Percentiles rank a stretch among this genome's conserved stretches.
These are phyloP conservation scores for Tetrapisispora namnaoensis DNA, from an alignment of 805 yeast genomes.

Conservation along the genomic window DNA sequence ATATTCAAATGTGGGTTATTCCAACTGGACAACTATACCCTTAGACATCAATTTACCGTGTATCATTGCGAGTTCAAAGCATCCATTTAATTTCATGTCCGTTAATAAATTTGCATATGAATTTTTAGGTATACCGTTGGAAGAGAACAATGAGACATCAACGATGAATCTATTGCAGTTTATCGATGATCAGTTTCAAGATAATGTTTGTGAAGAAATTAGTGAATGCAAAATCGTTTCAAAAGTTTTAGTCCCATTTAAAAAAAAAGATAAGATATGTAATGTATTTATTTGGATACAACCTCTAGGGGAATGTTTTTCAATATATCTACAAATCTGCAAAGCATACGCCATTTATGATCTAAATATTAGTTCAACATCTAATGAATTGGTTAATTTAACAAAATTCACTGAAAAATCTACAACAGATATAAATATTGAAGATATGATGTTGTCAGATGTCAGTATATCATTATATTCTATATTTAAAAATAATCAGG, in stretches of 20 bases:
- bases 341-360: background rate
- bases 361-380: background rate
- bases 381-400: background rate
- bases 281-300: background rate
- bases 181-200: background rate
- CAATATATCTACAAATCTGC: background rate
- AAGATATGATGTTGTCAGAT: constrained; percentile 6
- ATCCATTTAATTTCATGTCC: constrained; percentile 1
- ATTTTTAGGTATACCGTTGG: background rate
- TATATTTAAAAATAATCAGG: constrained; percentile 39
- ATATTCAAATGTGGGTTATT: background rate
- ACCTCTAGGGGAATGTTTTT: background rate
- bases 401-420: constrained; percentile 6
- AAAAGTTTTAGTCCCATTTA: background rate
- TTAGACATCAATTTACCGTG: background rate
- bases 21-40: background rate
- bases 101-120: background rate
- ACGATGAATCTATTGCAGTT: background rate
- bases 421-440: constrained; percentile 14
- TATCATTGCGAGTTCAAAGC: background rate
- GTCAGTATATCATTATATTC: constrained; percentile 45
- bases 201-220: background rate
- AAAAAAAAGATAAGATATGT: background rate
- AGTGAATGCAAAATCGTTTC: background rate
- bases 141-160: background rate